phyloP scores from a whole-genome alignment of 306 rosid genomes.

The Prunus padus region DNA sequence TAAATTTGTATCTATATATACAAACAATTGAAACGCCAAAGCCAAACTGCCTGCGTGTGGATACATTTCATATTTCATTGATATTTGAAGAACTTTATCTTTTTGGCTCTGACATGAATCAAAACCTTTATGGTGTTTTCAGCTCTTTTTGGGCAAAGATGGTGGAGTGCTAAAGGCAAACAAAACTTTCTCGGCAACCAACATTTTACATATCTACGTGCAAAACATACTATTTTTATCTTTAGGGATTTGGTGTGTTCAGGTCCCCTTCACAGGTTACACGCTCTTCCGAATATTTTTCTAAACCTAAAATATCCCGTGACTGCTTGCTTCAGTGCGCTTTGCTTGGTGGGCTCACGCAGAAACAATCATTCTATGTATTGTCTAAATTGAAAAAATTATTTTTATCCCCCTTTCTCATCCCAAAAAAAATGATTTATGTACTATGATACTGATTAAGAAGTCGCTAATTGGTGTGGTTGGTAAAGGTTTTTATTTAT shows the following conservation, averaged over 20 bases:
- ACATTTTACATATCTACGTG: constrained; percentile 9
- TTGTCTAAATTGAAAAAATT: background rate
- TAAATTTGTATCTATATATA: too few relatives aligned
- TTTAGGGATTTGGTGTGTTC: background rate
- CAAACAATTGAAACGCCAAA: too few relatives aligned
- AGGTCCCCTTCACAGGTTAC: constrained; percentile 7
- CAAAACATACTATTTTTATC: background rate
- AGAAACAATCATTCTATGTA: background rate
- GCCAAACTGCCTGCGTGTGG: too few relatives aligned
- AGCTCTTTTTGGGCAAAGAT: constrained; percentile 1
- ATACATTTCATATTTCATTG: background rate
- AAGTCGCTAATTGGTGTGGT: background rate
- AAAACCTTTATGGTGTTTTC: constrained; percentile 16
- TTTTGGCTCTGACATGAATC: constrained; percentile 6
- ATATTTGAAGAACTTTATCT: background rate
- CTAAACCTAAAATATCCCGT: background rate
- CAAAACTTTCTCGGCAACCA: constrained; percentile 24
- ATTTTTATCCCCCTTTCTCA: too few relatives aligned
- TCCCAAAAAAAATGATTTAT: too few relatives aligned
- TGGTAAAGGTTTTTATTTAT: background rate
- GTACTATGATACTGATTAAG: background rate
- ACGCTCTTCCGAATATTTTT: constrained; percentile 4
- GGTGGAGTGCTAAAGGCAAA: constrained; percentile 16
- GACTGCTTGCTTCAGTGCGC: background rate
- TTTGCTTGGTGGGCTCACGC: constrained; percentile 1